Evolutionary conservation across 306 rosid genomes (phyloP), one percentile per base, ranked within the genome.

Genomic region (Lathyrus sativus): DNA sequence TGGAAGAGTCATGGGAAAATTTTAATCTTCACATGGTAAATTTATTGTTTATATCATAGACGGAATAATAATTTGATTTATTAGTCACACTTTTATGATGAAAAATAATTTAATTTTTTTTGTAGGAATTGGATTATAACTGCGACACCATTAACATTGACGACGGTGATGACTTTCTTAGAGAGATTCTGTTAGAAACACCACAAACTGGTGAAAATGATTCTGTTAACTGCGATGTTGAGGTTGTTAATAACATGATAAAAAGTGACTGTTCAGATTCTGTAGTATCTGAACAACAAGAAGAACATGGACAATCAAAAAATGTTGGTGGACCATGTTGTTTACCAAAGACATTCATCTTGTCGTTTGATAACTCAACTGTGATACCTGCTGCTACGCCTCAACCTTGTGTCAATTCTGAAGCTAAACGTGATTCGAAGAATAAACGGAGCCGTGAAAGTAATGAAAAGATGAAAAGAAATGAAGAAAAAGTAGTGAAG

Each of bases 101-200:
- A 22, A 24, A 54, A 24, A 54, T 11, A 24, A 24, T 24, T 54
- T n/a, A n/a, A n/a, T 11, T 12, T 38, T 57, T 65, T 0, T 11
- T 60, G 65, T 3, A 80, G 84, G 84, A 80, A 37, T 44, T 80
- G 78, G 74, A 65, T 15, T 42, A n/a, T n/a, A n/a, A n/a, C n/a
- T n/a, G n/a, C n/a, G 35, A 26, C 22, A 2, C 11, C 11, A 0
- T 54, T 54, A 44, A 49, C 18, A 4, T n/a, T 0, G 49, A 65
- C 2, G 49, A 65, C 2, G 77, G 58, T 9, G 72, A 75, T 0
- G 75, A 75, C 7, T 80, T 80, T 41, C 43, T 80, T 6, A 65
- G 74, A 70, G 69, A 70, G 19, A 74, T 79, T 37, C 26, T 70
- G 4, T 29, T 63, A 12, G 55, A 60, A 13, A 19, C 44, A 7